Conservation (phyloP, 208 protist species). For the Vickermania ingenoplastis region DNA sequence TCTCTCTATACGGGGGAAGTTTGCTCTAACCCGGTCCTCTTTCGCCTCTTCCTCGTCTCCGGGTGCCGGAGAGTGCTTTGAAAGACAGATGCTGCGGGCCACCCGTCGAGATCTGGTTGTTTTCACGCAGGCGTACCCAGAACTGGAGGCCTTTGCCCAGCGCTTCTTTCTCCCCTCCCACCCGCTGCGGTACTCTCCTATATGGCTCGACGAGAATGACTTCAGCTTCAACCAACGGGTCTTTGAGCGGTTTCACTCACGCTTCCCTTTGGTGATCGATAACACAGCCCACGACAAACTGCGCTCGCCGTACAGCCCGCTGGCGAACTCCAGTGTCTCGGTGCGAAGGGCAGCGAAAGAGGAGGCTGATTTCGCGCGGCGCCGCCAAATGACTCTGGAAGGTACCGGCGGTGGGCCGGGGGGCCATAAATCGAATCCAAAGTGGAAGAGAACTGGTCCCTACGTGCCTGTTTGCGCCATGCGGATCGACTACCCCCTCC, state of each 20-base stretch:
- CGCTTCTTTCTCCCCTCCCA: conserved; percentile 33
- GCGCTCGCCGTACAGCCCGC: conserved; percentile 25
- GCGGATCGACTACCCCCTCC: conserved; percentile 13
- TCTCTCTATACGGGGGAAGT: no score
- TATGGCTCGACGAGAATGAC: conserved; percentile 69
- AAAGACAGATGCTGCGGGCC: no score
- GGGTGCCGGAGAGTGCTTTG: no score
- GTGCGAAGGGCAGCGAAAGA: neutral
- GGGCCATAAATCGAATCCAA: neutral
- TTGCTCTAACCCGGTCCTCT: no score
- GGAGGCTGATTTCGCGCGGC: neutral
- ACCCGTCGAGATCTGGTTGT: no score
- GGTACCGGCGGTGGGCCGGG: neutral
- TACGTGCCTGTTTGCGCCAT: conserved; percentile 29
- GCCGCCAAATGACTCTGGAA: neutral
- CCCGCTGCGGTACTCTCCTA: conserved; percentile 30
- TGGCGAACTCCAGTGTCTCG: neutral
- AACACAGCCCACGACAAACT: conserved; percentile 32
- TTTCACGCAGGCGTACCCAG: conserved; percentile 56
- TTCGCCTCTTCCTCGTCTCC: no score
- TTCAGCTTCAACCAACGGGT: conserved; percentile 5
- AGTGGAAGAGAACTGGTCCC: neutral
- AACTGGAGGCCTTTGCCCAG: conserved; percentile 39
- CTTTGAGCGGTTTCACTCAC: neutral
- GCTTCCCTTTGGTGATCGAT: conserved; percentile 24